phyloP scores from a whole-genome alignment of 2,329 filamentous ascomycete genomes.

The Cadophora sp. region DNA sequence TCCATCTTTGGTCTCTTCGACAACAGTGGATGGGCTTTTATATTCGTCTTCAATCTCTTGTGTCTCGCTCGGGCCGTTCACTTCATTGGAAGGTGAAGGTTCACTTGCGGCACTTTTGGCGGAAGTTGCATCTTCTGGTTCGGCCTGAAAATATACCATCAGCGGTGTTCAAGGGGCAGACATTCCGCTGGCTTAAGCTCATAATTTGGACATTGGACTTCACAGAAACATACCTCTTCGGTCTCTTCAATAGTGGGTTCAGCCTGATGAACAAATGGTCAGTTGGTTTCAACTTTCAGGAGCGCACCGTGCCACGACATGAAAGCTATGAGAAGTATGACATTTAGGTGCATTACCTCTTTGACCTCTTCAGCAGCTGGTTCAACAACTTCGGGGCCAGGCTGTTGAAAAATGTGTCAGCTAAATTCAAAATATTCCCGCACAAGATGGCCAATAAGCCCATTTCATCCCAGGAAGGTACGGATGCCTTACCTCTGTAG shows the following conservation, averaged over 20 bases:
- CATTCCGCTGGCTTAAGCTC: background rate
- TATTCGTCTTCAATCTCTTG: slow-evolving; percentile 9
- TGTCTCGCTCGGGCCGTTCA: background rate
- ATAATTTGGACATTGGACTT: background rate
- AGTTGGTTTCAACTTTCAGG: background rate
- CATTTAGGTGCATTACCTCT: background rate
- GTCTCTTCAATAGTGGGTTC: background rate
- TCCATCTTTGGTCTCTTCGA: slow-evolving; percentile 15
- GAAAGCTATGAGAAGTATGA: background rate
- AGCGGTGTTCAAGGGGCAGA: background rate
- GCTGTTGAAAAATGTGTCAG: background rate
- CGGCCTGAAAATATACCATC: slow-evolving; percentile 3
- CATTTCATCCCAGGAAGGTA: background rate
- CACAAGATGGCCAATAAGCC: background rate
- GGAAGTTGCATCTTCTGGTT: background rate
- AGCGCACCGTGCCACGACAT: background rate
- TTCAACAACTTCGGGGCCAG: background rate
- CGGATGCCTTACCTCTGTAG: background rate
- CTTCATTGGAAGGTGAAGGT: background rate
- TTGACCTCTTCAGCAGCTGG: background rate
- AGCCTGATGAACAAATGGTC: background rate
- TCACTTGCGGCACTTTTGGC: background rate
- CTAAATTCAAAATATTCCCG: background rate
- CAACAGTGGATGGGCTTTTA: background rate
- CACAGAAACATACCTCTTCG: background rate